phyloP scores from a whole-genome alignment of 1,284 basidiomycete genomes.

The Cutaneotrichosporon sp. region DNA sequence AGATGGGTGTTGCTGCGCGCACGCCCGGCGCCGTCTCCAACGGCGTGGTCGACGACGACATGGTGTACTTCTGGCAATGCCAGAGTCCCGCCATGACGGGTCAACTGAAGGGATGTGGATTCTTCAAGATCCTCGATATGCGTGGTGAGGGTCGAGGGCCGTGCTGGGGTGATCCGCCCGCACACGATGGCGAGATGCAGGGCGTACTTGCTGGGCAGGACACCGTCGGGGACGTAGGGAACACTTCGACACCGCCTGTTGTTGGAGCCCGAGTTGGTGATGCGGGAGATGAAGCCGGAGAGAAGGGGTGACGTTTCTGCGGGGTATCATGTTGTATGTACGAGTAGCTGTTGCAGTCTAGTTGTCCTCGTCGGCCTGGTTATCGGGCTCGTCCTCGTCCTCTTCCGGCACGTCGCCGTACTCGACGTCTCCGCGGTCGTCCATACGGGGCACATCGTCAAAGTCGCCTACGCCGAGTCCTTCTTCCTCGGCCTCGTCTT shows the following conservation, averaged over 20 bases:
- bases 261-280: too few relatives aligned
- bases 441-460: conserved; percentile 27
- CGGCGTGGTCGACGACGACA: conserved; percentile 36
- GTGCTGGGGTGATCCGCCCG: conserved; percentile 32
- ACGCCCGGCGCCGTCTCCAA: neutral
- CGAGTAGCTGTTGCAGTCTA: conserved; percentile 5
- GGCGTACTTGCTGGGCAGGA: too few relatives aligned
- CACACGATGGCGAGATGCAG: neutral
- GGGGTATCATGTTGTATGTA: conserved; percentile 1
- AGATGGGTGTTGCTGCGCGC: neutral
- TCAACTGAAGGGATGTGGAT: conserved; percentile 74
- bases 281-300: neutral
- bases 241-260: too few relatives aligned
- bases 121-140: conserved; percentile 75
- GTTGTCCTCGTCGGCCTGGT: conserved; percentile 19
- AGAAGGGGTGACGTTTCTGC: neutral
- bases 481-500: conserved; percentile 16
- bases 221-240: too few relatives aligned
- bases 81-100: conserved; percentile 70
- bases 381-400: conserved; percentile 41
- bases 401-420: conserved; percentile 34
- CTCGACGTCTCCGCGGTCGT: conserved; percentile 32
- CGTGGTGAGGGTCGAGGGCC: conserved; percentile 60
- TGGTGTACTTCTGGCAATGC: conserved; percentile 80
- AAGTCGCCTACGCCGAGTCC: conserved; percentile 26